These are phyloP conservation scores for Astraeus odoratus DNA, from an alignment of 768 basidiomycete species.

Conservation along the genomic window DNA sequence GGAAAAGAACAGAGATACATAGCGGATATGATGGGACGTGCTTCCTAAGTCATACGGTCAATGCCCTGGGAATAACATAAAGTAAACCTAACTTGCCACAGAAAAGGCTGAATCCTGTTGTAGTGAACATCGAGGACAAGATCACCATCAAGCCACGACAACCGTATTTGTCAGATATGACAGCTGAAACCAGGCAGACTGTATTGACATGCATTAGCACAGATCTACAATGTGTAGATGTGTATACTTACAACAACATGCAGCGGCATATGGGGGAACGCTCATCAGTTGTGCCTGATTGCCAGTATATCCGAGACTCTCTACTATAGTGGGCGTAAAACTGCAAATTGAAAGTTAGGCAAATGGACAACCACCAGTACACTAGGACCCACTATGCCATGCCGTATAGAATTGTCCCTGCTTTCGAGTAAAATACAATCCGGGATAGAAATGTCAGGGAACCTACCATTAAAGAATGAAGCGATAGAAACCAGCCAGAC, in stretches of 20 bases:
- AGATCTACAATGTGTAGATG: not conserved
- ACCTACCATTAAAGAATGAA: conserved; percentile 49
- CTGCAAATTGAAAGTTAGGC: conserved; percentile 37
- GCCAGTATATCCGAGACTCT: conserved; percentile 49
- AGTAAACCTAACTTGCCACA: conserved; percentile 31
- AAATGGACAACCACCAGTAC: conserved; percentile 21
- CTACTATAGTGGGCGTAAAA: conserved; percentile 69
- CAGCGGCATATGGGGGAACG: conserved; percentile 47
- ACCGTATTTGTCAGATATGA: conserved; percentile 46
- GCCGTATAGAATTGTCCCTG: conserved; percentile 13
- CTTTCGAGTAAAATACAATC: no score
- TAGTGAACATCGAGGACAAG: conserved; percentile 35
- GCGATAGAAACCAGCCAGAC: conserved; percentile 43
- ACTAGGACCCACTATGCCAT: conserved; percentile 17
- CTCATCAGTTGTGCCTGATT: conserved; percentile 55
- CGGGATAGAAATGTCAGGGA: no score
- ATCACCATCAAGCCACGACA: conserved; percentile 44
- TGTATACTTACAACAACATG: conserved; percentile 37
- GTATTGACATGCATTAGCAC: not conserved
- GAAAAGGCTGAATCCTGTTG: conserved; percentile 52
- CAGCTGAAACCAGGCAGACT: conserved; percentile 36
- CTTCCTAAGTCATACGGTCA: conserved; percentile 9
- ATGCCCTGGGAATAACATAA: not conserved
- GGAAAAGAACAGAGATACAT: conserved; percentile 51
- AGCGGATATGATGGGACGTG: conserved; percentile 35